Evolutionary conservation across 2,329 filamentous ascomycete genomes (phyloP), one percentile per base, ranked within the genome.

Genomic region (Arthrobotrys conoides): DNA sequence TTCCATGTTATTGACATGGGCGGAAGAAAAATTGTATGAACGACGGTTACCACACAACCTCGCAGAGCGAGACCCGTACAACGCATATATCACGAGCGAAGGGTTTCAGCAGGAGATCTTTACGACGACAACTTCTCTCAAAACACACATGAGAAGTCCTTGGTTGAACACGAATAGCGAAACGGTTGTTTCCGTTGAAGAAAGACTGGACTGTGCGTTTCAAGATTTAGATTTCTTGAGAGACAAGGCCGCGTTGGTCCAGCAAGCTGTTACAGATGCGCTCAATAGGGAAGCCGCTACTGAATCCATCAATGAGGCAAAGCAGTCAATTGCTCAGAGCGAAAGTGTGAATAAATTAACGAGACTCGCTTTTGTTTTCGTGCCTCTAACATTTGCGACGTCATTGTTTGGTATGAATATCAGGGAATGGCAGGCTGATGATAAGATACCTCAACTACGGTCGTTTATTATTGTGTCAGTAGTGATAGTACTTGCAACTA

Each of bases 401-500:
- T 83, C 83, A 1, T 44, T 86, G 3, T 87, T 87, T 72, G 84
- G 85, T 0, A 87, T 86, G 86, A 84, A 87, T 44, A 82, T 87
- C 9, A 63, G 70, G 18, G 79, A 80, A 48, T 80, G 80, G 69
- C 73, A 80, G 46, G 78, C 55, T 2, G 76, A 79, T 33, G 76
- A 78, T 65, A 72, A 78, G 55, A 20, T 78, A 9, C 75, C 75
- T 5, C 51, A 49, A 24, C 16, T 78, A 5, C 64, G n/a, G 22
- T 72, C 75, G 1, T 78, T 78, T 20, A 69, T 78, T 0, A 72
- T 69, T 44, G 75, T 78, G 9, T 64, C 75, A 0, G 9, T 78
- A 3, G 63, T 18, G 3, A 72, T 68, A 36, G 57, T 63, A 1
- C 33, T 78, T 20, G 55, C 63, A 9, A 78, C 75, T 9, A 68